Percentiles rank a stretch among this genome's conserved stretches.
Evolutionary conservation across 305 asterid species (phyloP).

Genomic region (Withania somnifera): DNA sequence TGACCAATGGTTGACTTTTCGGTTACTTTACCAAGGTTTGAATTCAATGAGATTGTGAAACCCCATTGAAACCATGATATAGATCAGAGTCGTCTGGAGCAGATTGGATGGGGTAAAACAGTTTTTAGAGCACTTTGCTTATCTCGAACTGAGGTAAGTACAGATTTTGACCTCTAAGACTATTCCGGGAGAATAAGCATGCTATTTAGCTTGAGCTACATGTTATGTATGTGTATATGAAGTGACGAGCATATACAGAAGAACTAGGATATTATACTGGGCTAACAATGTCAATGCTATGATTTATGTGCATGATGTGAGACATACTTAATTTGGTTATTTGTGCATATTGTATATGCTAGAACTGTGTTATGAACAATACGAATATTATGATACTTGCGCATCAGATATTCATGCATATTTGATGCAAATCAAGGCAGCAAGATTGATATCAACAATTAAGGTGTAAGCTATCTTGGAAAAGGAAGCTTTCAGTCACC

Average conservation of each 20-base stretch:
- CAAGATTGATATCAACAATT: no score
- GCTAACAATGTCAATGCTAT: not conserved
- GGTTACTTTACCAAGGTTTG: not conserved
- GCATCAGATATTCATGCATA: not conserved
- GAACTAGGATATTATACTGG: not conserved
- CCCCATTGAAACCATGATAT: not conserved
- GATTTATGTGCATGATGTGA: not conserved
- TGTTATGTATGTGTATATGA: not conserved
- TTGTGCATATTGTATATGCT: not conserved
- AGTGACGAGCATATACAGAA: not conserved
- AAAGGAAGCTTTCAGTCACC: no score
- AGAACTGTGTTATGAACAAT: not conserved
- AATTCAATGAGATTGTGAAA: not conserved
- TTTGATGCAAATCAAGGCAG: no score
- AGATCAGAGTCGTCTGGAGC: not conserved
- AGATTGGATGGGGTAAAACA: not conserved
- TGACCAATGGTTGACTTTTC: not conserved
- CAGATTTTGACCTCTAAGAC: not conserved
- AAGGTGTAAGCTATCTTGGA: no score
- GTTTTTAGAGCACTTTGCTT: not conserved
- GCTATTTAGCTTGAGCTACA: not conserved
- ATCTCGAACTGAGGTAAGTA: not conserved
- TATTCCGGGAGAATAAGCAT: not conserved
- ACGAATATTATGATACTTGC: not conserved
- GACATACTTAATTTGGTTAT: not conserved